phyloP scores from a whole-genome alignment of 108 stramenopile species.

The Skeletonema costatum region DNA sequence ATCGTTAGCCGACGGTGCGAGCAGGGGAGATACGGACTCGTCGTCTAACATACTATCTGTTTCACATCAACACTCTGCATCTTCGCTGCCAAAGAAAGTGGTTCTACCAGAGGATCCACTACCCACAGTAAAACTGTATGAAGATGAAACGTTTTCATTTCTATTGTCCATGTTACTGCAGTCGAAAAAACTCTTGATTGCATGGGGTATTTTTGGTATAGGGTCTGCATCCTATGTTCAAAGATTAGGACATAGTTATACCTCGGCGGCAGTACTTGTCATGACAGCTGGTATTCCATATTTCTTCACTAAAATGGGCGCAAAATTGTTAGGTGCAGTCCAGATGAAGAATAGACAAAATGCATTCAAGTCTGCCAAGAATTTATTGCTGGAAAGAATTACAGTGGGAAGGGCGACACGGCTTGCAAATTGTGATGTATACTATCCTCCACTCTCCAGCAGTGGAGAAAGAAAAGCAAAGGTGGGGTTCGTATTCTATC shows the following conservation, averaged over 20 bases:
- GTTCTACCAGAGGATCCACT: conserved; percentile 6
- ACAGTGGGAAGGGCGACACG: conserved; percentile 43
- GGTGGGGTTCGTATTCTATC: conserved; percentile 59
- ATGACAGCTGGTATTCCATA: conserved; percentile 28
- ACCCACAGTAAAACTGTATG: background rate
- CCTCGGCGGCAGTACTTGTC: background rate
- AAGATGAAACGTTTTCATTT: background rate
- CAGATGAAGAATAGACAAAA: conserved; percentile 40
- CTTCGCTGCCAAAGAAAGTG: background rate
- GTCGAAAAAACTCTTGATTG: background rate
- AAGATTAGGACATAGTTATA: background rate
- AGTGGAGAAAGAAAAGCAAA: conserved; percentile 19
- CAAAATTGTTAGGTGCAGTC: background rate
- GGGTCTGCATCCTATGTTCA: background rate
- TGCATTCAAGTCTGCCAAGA: conserved; percentile 49
- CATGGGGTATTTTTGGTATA: background rate
- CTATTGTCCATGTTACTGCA: background rate
- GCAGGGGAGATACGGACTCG: background rate
- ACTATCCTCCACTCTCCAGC: conserved; percentile 33
- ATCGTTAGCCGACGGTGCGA: background rate
- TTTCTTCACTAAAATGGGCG: conserved; percentile 6
- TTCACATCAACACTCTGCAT: background rate
- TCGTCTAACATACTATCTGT: background rate
- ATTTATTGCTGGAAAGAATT: conserved; percentile 46
- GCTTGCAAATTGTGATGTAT: conserved; percentile 50